Base-by-base conservation (phyloP, 306 rosid genomes). In the Quercus bicolor region DNA sequence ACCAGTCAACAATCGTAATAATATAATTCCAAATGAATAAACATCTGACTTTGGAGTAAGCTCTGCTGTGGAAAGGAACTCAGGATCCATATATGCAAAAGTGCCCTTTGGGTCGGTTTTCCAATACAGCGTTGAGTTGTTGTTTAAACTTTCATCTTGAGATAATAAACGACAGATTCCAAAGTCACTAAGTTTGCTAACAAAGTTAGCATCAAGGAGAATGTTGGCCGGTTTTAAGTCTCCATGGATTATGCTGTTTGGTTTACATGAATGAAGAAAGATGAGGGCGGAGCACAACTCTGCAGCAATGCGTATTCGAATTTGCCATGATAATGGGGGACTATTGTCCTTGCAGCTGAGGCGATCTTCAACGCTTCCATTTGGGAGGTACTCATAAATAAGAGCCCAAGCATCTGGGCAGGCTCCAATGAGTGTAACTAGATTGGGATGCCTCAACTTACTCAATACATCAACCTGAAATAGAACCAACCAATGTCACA, bases 301-400 rank as follows among this genome's bases (percentile, higher is more conserved):
- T 2, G 89, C 62, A 54, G 83, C 89, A 18, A 88, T 86, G 56
- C 88, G 76, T 56, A 88, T 81, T 16, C 91, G 86, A 28, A 75
- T 77, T 79, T 85, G 87, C 91, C 91, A 88, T 73, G 91, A 55
- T 69, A 88, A 79, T 14, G 91, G 91, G 0, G 88, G 70, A 66
- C 83, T 77, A 75, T 85, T 84, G 37, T 79, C 84, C 79, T 77
- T 77, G 89, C 91, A 88, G 78, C 68, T 74, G 51, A 88, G 85
- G 43, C 88, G 83, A 77, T 88, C 91, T 79, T 88, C 91, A 71
- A 88, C 88, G 72, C 88, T 85, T 55, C 91, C 91, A 18, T 88
- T 88, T 6, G 86, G 78, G 14, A 88, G 89, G 81, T 88, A 86
- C 80, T 88, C 91, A 13, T 86, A 88, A 26, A 88, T 34, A n/a